phyloP scores from a whole-genome alignment of 2,329 filamentous ascomycete genomes.

The Claviceps humidiphila region DNA sequence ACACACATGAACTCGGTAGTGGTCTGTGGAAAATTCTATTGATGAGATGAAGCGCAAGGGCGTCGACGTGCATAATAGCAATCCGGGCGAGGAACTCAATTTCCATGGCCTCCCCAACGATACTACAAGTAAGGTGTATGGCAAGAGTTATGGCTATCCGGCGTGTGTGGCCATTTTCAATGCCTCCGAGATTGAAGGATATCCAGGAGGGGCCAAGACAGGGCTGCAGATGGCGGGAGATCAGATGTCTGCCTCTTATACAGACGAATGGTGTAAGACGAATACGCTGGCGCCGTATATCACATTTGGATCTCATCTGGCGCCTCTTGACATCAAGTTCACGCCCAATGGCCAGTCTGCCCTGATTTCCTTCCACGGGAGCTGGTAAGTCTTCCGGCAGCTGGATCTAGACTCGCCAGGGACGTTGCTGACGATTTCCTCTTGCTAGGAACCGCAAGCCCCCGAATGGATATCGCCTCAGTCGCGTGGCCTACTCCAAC shows the following conservation, averaged over 20 bases:
- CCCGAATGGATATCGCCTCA: conserved; percentile 25
- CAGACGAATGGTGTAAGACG: conserved; percentile 12
- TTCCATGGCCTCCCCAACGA: conserved; percentile 45
- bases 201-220: conserved; percentile 17
- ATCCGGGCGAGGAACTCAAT: conserved; percentile 61
- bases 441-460: conserved; percentile 18
- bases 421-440: not conserved
- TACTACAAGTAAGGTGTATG: conserved; percentile 11
- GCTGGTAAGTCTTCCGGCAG: conserved; percentile 25
- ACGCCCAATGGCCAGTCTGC: conserved; percentile 38
- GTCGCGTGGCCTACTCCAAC: conserved; percentile 21
- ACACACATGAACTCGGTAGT: conserved; percentile 12
- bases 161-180: conserved; percentile 48
- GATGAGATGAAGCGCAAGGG: conserved; percentile 43
- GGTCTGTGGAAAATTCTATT: conserved; percentile 52
- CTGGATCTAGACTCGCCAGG: not conserved
- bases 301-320: conserved; percentile 37
- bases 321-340: conserved; percentile 53
- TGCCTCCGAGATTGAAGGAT: conserved; percentile 14
- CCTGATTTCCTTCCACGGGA: conserved; percentile 51
- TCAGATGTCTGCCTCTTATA: conserved; percentile 9
- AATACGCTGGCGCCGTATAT: conserved; percentile 11
- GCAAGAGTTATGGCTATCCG: conserved; percentile 49
- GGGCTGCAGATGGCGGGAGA: conserved; percentile 14
- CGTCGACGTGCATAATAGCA: conserved; percentile 47